Conservation (phyloP, 441 rosid species). For the Gossypium schwendimanii region DNA sequence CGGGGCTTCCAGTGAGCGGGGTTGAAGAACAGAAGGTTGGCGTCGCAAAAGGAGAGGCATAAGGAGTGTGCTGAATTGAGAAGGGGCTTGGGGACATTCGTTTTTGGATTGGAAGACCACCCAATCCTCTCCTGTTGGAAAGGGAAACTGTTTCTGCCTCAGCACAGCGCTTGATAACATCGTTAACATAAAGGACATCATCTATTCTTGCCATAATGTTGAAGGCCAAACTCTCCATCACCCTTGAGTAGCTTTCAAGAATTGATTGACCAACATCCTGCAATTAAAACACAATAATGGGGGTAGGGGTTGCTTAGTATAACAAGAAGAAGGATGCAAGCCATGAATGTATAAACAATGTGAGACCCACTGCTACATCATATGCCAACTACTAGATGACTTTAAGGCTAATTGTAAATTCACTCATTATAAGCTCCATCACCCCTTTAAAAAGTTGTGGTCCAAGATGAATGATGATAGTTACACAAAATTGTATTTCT, state of each 20-base stretch:
- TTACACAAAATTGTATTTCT: not conserved
- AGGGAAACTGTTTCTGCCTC: conserved; percentile 55
- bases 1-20: conserved; percentile 61
- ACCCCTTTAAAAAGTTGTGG: not conserved
- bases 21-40: conserved; percentile 57
- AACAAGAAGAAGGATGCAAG: not conserved
- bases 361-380: not conserved
- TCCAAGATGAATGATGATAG: not conserved
- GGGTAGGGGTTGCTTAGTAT: not conserved
- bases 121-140: conserved; percentile 50
- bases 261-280: conserved; percentile 98
- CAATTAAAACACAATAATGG: not conserved
- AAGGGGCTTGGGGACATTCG: conserved; percentile 64
- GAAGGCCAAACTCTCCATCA: conserved; percentile 95
- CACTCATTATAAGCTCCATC: not conserved
- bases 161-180: conserved; percentile 48
- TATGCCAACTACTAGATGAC: not conserved
- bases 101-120: conserved; percentile 64
- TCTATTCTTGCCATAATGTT: conserved; percentile 93
- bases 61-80: conserved; percentile 59
- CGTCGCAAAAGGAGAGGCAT: conserved; percentile 63
- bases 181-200: conserved; percentile 81
- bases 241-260: conserved; percentile 95
- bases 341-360: not conserved
- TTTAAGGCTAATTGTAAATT: not conserved